Conservation (phyloP, 345 rosid species). For the Gossypium herbaceum region DNA sequence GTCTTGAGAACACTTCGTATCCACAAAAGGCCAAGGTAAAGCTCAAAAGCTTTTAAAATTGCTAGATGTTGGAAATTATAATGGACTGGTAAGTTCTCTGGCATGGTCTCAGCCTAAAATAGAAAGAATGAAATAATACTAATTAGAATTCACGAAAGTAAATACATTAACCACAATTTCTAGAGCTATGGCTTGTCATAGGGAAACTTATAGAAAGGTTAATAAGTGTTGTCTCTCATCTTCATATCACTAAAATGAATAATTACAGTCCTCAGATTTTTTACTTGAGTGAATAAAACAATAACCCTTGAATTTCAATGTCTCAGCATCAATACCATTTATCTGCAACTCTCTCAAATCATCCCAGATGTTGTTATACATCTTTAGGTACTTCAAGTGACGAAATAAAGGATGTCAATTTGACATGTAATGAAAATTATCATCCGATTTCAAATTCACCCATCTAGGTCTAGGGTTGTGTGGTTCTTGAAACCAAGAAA, state of each 20-base stretch:
- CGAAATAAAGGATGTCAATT: neutral
- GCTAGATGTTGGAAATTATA: neutral
- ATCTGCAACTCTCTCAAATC: neutral
- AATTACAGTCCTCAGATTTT: neutral
- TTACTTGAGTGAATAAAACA: neutral
- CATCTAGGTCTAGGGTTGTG: too few relatives aligned
- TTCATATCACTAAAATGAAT: neutral
- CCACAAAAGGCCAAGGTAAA: neutral
- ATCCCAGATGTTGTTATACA: neutral
- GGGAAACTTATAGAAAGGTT: neutral
- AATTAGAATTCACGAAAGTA: neutral
- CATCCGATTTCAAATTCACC: too few relatives aligned
- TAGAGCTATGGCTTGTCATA: neutral
- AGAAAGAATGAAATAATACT: neutral
- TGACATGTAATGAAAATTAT: neutral
- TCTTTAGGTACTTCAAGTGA: neutral
- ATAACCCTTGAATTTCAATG: neutral
- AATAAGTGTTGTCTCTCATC: neutral
- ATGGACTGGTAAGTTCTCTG: neutral
- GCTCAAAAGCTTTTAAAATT: neutral
- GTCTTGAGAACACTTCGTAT: too few relatives aligned
- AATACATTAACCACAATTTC: neutral
- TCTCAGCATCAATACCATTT: neutral
- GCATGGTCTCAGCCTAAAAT: neutral
- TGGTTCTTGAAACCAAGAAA: too few relatives aligned